These are phyloP conservation scores for Mallotus repandus DNA, from an alignment of 441 rosid genomes.

Conservation along the genomic window DNA sequence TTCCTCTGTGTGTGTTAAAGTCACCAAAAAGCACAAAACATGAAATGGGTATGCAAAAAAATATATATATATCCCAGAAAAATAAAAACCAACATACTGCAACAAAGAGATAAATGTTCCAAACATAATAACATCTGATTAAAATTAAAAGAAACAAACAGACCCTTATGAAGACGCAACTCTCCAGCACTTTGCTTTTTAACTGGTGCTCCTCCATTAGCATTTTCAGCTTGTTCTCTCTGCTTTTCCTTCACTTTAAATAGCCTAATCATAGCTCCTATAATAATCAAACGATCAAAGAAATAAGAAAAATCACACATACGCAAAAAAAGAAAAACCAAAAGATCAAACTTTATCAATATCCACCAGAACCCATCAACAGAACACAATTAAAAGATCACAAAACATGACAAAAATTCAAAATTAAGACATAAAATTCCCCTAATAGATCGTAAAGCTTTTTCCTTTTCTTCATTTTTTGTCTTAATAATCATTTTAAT, in stretches of 20 bases:
- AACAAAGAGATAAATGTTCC: background rate
- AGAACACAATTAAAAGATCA: background rate
- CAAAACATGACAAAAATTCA: background rate
- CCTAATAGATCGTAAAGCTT: conserved; percentile 6
- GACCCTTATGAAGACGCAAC: conserved; percentile 93
- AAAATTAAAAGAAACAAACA: background rate
- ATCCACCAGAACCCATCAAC: background rate
- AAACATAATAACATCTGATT: background rate
- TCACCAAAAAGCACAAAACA: background rate
- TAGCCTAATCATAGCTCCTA: conserved; percentile 79
- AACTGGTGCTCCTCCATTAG: conserved; percentile 58
- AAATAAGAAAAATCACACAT: background rate
- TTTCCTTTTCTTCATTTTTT: background rate
- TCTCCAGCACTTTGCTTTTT: conserved; percentile 94
- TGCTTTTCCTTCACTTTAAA: conserved; percentile 96
- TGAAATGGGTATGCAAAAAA: no score
- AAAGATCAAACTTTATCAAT: background rate
- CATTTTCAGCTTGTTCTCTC: conserved; percentile 76
- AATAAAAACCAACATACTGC: background rate
- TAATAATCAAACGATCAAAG: background rate
- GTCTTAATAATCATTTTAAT: background rate
- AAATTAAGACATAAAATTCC: background rate
- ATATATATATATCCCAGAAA: background rate
- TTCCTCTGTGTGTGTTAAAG: background rate
- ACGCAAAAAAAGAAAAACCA: background rate